Evolutionary conservation across 164 flowering plant genomes (phyloP).

Genomic region (Nymphaea colorata): DNA sequence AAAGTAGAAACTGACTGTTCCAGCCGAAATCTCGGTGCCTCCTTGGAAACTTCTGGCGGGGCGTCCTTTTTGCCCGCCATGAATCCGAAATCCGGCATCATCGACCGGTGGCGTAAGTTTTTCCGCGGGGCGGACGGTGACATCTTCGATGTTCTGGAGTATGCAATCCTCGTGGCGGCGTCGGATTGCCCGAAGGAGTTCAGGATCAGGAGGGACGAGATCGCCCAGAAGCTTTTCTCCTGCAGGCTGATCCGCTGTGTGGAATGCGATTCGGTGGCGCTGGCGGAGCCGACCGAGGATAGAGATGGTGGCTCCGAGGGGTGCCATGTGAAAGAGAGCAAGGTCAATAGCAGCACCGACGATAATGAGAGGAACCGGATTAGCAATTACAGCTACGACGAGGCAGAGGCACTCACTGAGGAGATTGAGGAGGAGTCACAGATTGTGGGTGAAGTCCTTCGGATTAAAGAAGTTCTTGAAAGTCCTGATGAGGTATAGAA

Average conservation of each 20-base stretch:
- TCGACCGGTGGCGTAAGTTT: conserved; percentile 25
- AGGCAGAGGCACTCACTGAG: conserved; percentile 82
- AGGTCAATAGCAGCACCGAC: conserved; percentile 30
- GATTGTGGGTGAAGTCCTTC: conserved; percentile 52
- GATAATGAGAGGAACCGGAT: conserved; percentile 22
- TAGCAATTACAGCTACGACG: conserved; percentile 58
- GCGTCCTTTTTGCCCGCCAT: not conserved
- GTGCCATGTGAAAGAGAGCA: conserved; percentile 41
- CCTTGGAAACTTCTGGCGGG: not conserved
- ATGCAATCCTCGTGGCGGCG: conserved; percentile 25
- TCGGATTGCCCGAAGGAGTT: conserved; percentile 26
- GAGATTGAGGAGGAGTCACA: conserved; percentile 68
- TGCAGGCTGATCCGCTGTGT: conserved; percentile 13
- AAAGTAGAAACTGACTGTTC: not conserved
- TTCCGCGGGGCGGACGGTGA: conserved; percentile 15
- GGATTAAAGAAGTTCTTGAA: conserved; percentile 58
- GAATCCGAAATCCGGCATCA: not conserved
- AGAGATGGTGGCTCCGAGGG: conserved; percentile 22
- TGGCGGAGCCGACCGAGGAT: conserved; percentile 14
- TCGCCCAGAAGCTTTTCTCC: conserved; percentile 24
- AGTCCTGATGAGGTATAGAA: conserved; percentile 56
- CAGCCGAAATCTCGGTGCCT: not conserved
- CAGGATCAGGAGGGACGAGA: conserved; percentile 17
- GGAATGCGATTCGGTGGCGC: conserved; percentile 20
- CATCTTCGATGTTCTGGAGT: conserved; percentile 27